Conservation (phyloP, 129 eudicot species). For the Artemisia tridentata region DNA sequence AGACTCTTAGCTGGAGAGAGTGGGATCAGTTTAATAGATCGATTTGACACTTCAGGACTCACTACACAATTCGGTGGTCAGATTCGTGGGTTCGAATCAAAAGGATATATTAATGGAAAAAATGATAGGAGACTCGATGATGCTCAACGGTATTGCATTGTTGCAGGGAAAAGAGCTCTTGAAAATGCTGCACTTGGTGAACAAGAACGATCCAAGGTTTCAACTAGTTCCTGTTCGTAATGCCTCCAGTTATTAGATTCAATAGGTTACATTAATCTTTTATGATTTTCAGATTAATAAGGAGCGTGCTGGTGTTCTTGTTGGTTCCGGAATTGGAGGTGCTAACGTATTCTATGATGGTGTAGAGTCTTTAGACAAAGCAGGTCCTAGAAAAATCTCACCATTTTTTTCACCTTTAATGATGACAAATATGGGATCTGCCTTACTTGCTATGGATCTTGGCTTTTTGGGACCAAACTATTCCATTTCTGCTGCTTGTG, state of each 20-base stretch:
- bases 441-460: constrained; percentile 2
- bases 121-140: background rate
- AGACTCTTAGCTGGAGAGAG: constrained; percentile 10
- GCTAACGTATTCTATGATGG: background rate
- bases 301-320: background rate
- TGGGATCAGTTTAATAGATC: constrained; percentile 7
- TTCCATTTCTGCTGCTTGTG: background rate
- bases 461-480: constrained; percentile 2
- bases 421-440: background rate
- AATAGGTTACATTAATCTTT: background rate
- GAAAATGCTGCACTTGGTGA: background rate
- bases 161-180: constrained; percentile 11
- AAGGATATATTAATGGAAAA: background rate
- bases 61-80: background rate
- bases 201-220: background rate
- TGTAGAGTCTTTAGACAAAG: background rate
- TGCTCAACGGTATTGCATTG: background rate
- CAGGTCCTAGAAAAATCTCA: background rate
- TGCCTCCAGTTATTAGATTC: background rate
- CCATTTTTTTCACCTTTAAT: background rate
- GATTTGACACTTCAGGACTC: background rate
- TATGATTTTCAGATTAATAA: background rate
- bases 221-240: background rate
- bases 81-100: background rate
- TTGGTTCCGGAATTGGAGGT: background rate